Percentiles rank a stretch among this genome's conserved stretches.
phyloP scores from a whole-genome alignment of 257 asterid genomes.

The Plectranthus barbatus region DNA sequence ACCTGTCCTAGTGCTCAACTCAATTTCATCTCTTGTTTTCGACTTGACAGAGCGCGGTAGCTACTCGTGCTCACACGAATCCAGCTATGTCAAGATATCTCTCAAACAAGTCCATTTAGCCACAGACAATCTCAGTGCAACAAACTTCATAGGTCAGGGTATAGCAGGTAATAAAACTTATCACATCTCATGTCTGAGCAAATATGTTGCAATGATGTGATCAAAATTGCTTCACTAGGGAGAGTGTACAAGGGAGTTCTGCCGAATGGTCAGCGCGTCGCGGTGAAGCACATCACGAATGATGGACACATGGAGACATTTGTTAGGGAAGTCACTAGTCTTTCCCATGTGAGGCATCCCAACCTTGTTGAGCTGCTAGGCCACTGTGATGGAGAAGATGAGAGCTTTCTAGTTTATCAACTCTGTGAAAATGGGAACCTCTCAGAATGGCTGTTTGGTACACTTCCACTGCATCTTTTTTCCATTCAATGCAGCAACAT shows the following conservation, averaged over 20 bases:
- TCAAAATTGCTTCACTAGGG: constrained; percentile 28
- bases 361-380: constrained; percentile 64
- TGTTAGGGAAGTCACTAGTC: constrained; percentile 69
- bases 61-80: constrained; percentile 20
- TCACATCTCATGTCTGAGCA: neutral
- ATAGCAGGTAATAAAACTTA: constrained; percentile 47
- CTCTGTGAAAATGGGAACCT: constrained; percentile 79
- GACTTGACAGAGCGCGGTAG: constrained; percentile 20
- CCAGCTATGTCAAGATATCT: constrained; percentile 33
- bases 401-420: constrained; percentile 71
- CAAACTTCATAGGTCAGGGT: constrained; percentile 82
- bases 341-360: constrained; percentile 70
- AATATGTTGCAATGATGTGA: neutral
- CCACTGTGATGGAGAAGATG: constrained; percentile 64
- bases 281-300: constrained; percentile 68
- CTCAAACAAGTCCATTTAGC: constrained; percentile 42
- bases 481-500: neutral
- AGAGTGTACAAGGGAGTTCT: constrained; percentile 63
- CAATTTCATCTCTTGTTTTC: neutral
- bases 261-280: constrained; percentile 38
- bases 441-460: constrained; percentile 77
- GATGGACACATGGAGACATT: constrained; percentile 81
- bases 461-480: neutral
- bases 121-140: constrained; percentile 46
- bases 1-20: no score